A percentile compares a stretch with the other conserved stretches of the same genome.
These are phyloP conservation scores for Aurifilum marmelostoma DNA, from an alignment of 2,329 filamentous ascomycete genomes.

Conservation along the genomic window DNA sequence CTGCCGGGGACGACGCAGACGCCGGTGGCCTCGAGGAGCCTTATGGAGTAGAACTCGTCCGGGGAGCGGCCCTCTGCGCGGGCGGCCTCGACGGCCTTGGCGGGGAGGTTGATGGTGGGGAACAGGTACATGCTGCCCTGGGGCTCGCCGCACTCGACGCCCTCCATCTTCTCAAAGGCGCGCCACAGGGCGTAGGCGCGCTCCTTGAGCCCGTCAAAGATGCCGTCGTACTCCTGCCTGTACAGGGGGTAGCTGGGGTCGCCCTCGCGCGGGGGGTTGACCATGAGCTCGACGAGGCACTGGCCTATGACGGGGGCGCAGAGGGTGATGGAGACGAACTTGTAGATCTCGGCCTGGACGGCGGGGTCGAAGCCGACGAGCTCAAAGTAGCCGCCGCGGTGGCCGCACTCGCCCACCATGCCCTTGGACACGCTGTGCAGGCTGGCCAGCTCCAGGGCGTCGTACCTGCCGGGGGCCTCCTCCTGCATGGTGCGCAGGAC, in stretches of 20 bases:
- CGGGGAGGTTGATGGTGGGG: constrained; percentile 83
- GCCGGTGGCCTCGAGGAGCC: constrained; percentile 88
- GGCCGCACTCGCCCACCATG: constrained; percentile 98
- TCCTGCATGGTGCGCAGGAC: constrained; percentile 80
- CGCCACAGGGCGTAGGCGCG: constrained; percentile 85
- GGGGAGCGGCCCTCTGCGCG: constrained; percentile 71
- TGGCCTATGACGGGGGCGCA: constrained; percentile 95
- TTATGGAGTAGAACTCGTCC: constrained; percentile 94
- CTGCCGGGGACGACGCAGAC: constrained; percentile 92
- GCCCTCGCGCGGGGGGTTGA: constrained; percentile 86
- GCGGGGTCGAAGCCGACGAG: constrained; percentile 83
- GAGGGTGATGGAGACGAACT: constrained; percentile 96
- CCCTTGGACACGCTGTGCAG: constrained; percentile 96
- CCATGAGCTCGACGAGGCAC: constrained; percentile 96
- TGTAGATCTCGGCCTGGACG: constrained; percentile 95
- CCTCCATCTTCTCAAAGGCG: constrained; percentile 93
- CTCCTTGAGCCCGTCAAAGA: constrained; percentile 76
- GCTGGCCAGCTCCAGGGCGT: constrained; percentile 84
- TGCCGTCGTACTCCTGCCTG: constrained; percentile 79
- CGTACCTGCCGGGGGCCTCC: constrained; percentile 74
- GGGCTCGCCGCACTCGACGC: constrained; percentile 85
- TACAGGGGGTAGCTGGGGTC: constrained; percentile 86
- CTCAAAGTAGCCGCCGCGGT: constrained; percentile 97
- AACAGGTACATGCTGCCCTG: constrained; percentile 99
- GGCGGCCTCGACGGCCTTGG: constrained; percentile 77